These are phyloP conservation scores for Scheffersomyces quercinus DNA, from an alignment of 1,139 yeast genomes.

Conservation along the genomic window DNA sequence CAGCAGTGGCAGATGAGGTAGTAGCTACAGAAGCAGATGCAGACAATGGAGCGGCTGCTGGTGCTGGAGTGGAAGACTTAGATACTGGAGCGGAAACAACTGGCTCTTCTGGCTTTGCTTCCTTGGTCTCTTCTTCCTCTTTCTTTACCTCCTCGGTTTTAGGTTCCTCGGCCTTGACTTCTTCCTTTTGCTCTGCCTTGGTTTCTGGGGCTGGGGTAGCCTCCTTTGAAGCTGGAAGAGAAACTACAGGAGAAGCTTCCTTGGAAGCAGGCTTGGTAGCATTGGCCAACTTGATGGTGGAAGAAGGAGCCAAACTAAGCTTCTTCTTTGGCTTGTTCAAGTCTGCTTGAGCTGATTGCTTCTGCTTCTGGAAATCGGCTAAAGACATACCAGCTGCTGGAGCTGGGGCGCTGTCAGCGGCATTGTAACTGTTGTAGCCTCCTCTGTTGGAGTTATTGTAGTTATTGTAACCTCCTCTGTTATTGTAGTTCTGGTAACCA, in stretches of 20 bases:
- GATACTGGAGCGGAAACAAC: constrained; percentile 15
- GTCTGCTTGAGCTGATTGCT: constrained; percentile 41
- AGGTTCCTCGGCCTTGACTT: constrained; percentile 7
- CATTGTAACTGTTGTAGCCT: constrained; percentile 15
- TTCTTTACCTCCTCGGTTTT: constrained; percentile 11
- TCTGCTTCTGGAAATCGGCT: constrained; percentile 83
- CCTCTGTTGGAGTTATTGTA: constrained; percentile 17
- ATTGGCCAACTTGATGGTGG: constrained; percentile 68
- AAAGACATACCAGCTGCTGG: constrained; percentile 68
- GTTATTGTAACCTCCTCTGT: constrained; percentile 15
- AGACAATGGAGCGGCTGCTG: constrained; percentile 16
- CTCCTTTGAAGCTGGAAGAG: constrained; percentile 13
- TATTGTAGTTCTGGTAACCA: constrained; percentile 21
- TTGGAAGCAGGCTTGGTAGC: constrained; percentile 35
- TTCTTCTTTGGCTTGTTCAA: constrained; percentile 60
- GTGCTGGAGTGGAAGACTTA: constrained; percentile 12
- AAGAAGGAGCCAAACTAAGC: constrained; percentile 64
- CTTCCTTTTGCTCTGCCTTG: constrained; percentile 7
- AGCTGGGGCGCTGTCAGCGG: constrained; percentile 17
- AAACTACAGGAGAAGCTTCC: constrained; percentile 16
- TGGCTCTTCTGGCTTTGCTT: constrained; percentile 11
- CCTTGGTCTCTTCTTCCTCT: constrained; percentile 8
- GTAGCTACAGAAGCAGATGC: constrained; percentile 40
- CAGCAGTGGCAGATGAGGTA: constrained; percentile 69
- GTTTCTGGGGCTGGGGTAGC: constrained; percentile 19